Base-by-base conservation (phyloP, 1,284 basidiomycete genomes). In the Tilletiaria anomala region DNA sequence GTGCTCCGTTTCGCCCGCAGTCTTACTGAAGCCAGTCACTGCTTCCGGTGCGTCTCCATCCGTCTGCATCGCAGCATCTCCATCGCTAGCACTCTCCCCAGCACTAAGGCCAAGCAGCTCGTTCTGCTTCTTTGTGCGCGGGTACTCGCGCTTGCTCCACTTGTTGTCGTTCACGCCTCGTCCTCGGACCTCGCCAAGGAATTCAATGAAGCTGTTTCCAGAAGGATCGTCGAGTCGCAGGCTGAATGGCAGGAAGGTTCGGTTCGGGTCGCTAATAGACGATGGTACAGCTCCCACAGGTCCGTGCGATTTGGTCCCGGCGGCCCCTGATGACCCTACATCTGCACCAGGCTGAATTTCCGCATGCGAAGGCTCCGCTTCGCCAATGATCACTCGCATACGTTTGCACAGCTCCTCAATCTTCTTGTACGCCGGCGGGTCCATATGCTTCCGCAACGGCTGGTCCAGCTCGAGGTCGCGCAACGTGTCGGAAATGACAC, bases 61-160 rank as follows among this genome's bases (percentile, higher is more conserved):
- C 32, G 32, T 17, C 32, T 34, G 22, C 8, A 14, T 17, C 32
- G 11, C 17, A 8, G 11, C 12, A 8, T 34, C 32, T 8, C 32
- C 32, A 8, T 34, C 32, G 11, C 10, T 8, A 6, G 39, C 39
- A 15, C 24, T 22, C 19, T 31, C 19, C 2, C 64, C 57, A 26
- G 69, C 68, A 8, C 70, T 67, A 6, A 96, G 70, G 3, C 91
- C 89, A 6, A 97, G 71, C 15, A 72, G 70, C 40, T 83, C 73
- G 61, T 94, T 91, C 68, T 97, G 88, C 54, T 87, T 76, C 15
- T 77, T 70, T 0, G 83, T 82, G 21, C 93, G 77, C 42, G 76
- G 76, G 59, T 91, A 97, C 23, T 80, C 83, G 45, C 82, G 75
- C 72, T 94, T 75, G 61, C 78, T 82, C 93, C 93, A 99, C 65